These are phyloP conservation scores for Dactylonectria macrodidyma DNA, from an alignment of 2,329 filamentous ascomycete species.

Conservation along the genomic window DNA sequence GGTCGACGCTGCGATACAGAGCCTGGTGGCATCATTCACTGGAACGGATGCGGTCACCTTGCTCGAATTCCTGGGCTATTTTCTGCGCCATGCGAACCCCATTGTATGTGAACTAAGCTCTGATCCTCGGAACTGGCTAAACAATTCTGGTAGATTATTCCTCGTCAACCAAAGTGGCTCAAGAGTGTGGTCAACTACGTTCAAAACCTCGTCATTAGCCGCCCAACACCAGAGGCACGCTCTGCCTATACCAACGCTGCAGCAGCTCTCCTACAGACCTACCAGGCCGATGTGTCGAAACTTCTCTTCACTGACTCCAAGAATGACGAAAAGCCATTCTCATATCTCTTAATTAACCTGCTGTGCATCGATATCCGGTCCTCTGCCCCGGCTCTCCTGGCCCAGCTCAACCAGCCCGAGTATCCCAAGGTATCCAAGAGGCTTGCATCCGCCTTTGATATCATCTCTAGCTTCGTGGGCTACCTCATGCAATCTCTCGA, in stretches of 20 bases:
- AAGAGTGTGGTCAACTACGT: constrained; percentile 62
- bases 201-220: constrained; percentile 66
- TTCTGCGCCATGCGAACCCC: constrained; percentile 65
- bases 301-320: constrained; percentile 67
- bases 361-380: constrained; percentile 76
- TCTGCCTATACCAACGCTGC: constrained; percentile 72
- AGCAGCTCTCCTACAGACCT: constrained; percentile 70
- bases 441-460: constrained; percentile 73
- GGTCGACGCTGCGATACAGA: constrained; percentile 64
- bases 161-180: constrained; percentile 69
- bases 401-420: constrained; percentile 67
- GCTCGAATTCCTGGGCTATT: constrained; percentile 68
- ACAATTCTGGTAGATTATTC: constrained; percentile 58
- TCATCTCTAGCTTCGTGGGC: constrained; percentile 73
- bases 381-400: constrained; percentile 72
- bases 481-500: constrained; percentile 70
- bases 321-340: constrained; percentile 66
- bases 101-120: constrained; percentile 56
- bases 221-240: constrained; percentile 69
- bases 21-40: constrained; percentile 67
- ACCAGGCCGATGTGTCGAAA: constrained; percentile 61
- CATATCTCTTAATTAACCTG: constrained; percentile 76
- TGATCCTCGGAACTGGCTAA: constrained; percentile 24
- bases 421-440: constrained; percentile 68
- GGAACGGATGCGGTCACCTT: constrained; percentile 74